Conservation (phyloP, 352 stramenopile genomes). For the Pythium brachiatum region DNA sequence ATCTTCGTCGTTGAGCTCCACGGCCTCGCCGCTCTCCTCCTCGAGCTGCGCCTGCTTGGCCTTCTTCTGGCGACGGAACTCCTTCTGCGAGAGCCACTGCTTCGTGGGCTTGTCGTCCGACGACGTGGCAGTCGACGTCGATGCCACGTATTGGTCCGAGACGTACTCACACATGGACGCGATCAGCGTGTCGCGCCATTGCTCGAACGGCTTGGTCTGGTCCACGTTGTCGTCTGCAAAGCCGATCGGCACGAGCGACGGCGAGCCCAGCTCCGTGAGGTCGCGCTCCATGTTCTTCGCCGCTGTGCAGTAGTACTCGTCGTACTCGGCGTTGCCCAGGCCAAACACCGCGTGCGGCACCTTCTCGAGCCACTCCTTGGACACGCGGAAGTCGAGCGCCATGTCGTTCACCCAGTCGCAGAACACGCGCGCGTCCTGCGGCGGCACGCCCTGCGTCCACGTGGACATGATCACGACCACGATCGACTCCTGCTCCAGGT, state of each 20-base stretch:
- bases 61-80: slow-evolving; percentile 83
- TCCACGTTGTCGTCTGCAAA: slow-evolving; percentile 85
- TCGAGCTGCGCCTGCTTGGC: slow-evolving; percentile 59
- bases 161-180: slow-evolving; percentile 75
- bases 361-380: slow-evolving; percentile 73
- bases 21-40: slow-evolving; percentile 43
- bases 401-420: slow-evolving; percentile 88
- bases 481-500: slow-evolving; percentile 84
- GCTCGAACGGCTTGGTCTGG: slow-evolving; percentile 76
- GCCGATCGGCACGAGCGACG: slow-evolving; percentile 52
- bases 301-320: slow-evolving; percentile 82
- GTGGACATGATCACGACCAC: slow-evolving; percentile 86
- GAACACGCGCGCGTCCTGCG: slow-evolving; percentile 74
- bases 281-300: slow-evolving; percentile 71
- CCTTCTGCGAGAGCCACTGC: slow-evolving; percentile 78
- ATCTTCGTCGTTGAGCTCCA: slow-evolving; percentile 81
- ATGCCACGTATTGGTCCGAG: slow-evolving; percentile 34
- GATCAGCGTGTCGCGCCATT: slow-evolving; percentile 79
- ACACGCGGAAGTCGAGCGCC: slow-evolving; percentile 87
- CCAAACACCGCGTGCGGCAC: slow-evolving; percentile 81
- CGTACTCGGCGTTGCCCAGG: slow-evolving; percentile 86
- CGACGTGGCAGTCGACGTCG: slow-evolving; percentile 18
- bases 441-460: slow-evolving; percentile 76
- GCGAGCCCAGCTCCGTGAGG: slow-evolving; percentile 62
- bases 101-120: slow-evolving; percentile 3